These are phyloP conservation scores for Neurospora sp. DNA, from an alignment of 495 filamentous ascomycete species.

Conservation along the genomic window DNA sequence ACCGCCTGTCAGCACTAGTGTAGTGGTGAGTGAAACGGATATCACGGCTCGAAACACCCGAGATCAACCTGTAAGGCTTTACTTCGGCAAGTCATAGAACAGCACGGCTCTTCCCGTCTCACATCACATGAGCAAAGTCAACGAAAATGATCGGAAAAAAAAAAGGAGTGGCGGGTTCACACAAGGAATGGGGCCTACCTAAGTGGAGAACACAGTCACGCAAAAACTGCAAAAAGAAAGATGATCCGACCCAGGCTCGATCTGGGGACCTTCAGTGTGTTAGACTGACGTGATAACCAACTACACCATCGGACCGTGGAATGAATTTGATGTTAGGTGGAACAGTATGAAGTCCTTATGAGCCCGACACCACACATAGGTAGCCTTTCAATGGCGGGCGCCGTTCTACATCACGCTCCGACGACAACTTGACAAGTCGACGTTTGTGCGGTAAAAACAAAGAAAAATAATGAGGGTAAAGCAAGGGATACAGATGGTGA, in stretches of 20 bases:
- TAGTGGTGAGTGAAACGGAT: neutral
- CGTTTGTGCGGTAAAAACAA: too few relatives aligned
- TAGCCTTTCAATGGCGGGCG: too few relatives aligned
- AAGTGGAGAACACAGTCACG: neutral
- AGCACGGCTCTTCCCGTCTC: neutral
- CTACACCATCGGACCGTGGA: neutral
- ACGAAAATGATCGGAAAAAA: neutral
- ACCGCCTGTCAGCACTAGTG: neutral
- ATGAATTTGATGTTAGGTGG: too few relatives aligned
- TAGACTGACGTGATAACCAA: neutral
- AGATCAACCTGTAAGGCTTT: neutral
- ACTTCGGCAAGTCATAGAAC: neutral
- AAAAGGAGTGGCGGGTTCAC: neutral
- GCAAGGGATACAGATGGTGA: too few relatives aligned
- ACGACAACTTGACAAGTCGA: too few relatives aligned
- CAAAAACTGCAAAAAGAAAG: neutral
- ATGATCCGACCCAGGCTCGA: neutral
- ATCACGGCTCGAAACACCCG: neutral
- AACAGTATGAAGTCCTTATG: too few relatives aligned
- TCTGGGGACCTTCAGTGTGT: neutral
- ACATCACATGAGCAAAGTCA: neutral
- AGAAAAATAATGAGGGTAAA: too few relatives aligned
- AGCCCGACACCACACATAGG: too few relatives aligned
- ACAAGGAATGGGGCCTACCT: rapidly evolving
- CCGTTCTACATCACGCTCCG: too few relatives aligned